Conservation (phyloP, 306 rosid genomes). For the Inga leiocalycina region DNA sequence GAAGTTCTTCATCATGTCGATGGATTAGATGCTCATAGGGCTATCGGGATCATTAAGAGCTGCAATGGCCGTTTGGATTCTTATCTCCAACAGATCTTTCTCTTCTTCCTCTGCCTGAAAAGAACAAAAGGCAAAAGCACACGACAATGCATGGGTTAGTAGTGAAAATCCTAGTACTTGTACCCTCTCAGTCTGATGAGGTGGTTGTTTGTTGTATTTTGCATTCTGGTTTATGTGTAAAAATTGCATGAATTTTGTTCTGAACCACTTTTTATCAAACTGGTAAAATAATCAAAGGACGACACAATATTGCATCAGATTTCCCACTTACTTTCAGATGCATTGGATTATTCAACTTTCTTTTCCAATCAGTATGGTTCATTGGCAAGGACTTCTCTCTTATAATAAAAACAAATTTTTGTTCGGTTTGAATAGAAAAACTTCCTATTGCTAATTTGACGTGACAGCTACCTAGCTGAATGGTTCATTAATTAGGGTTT, state of each 20-base stretch:
- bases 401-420: background rate
- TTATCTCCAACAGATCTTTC: constrained; percentile 62
- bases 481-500: background rate
- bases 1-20: background rate
- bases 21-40: constrained; percentile 70
- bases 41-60: constrained; percentile 80
- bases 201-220: constrained; percentile 11
- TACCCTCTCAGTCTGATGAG: constrained; percentile 3
- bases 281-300: background rate
- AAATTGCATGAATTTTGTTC: constrained; percentile 2
- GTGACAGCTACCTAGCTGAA: background rate
- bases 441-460: background rate
- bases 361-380: background rate
- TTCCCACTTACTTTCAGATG: background rate
- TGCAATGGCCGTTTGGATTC: constrained; percentile 73
- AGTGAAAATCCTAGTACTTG: background rate
- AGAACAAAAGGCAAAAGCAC: constrained; percentile 6
- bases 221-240: background rate
- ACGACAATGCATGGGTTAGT: constrained; percentile 6
- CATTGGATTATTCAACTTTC: background rate
- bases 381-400: too few relatives aligned
- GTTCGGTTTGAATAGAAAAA: background rate
- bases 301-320: background rate
- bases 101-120: constrained; percentile 89
- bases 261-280: constrained; percentile 10